A percentile compares a stretch with the other conserved stretches of the same genome.
These are phyloP conservation scores for Lentinula guzmanii DNA, from an alignment of 768 basidiomycete genomes.

Conservation along the genomic window DNA sequence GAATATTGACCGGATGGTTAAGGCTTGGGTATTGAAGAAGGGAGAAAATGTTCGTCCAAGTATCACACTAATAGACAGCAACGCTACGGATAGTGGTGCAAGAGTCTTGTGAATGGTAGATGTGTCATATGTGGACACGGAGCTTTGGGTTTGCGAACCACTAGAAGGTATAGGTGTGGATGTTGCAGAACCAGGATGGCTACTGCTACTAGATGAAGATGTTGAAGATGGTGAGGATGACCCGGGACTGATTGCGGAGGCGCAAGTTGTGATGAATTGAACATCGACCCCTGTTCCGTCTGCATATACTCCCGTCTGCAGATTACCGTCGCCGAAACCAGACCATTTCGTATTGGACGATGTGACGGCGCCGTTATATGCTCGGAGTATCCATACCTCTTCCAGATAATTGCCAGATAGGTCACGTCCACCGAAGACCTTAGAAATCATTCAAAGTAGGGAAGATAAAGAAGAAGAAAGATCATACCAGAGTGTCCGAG, in stretches of 20 bases:
- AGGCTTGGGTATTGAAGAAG: constrained; percentile 12
- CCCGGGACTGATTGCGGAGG: constrained; percentile 28
- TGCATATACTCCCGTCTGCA: constrained; percentile 60
- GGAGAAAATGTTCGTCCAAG: constrained; percentile 26
- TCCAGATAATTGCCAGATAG: constrained; percentile 57
- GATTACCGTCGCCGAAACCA: constrained; percentile 57
- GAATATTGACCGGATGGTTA: constrained; percentile 11
- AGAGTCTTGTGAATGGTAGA: constrained; percentile 39
- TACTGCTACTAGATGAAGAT: constrained; percentile 7
- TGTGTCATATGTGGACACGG: constrained; percentile 21
- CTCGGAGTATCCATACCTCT: constrained; percentile 74
- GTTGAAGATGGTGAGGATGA: constrained; percentile 21
- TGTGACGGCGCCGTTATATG: constrained; percentile 60
- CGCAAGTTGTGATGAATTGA: constrained; percentile 57
- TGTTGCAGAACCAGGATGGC: constrained; percentile 8
- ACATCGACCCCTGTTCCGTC: constrained; percentile 62
- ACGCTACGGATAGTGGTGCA: constrained; percentile 36
- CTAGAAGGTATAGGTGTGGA: constrained; percentile 1
- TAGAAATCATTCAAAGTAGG: not conserved
- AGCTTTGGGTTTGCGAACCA: not conserved
- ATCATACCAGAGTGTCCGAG: constrained; percentile 56
- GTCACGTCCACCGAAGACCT: constrained; percentile 75
- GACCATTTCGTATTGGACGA: constrained; percentile 51
- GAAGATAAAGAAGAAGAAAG: not conserved
- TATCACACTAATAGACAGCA: constrained; percentile 29